Conservation (phyloP, 2,329 filamentous ascomycete species). For the Decorospora gaudefroyi region DNA sequence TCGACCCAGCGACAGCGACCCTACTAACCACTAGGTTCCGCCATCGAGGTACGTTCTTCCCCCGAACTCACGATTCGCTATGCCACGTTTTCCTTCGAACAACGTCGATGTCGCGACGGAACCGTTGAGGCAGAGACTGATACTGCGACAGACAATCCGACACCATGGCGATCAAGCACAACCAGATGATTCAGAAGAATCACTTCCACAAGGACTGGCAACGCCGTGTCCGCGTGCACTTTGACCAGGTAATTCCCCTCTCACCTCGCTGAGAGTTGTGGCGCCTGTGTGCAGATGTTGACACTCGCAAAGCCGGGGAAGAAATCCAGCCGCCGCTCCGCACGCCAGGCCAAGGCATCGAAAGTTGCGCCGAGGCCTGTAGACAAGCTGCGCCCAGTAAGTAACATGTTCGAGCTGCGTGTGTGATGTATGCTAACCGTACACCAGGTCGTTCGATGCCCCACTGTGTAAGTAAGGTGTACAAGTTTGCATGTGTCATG, state of each 20-base stretch:
- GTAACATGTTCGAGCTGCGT: neutral
- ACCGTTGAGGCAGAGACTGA: constrained; percentile 1
- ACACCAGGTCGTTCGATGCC: too few species aligned
- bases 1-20: constrained; percentile 22
- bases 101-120: neutral
- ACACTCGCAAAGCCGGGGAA: constrained; percentile 78
- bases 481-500: too few species aligned
- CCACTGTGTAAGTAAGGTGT: too few species aligned
- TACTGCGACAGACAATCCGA: constrained; percentile 30
- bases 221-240: constrained; percentile 97
- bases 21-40: constrained; percentile 45
- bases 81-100: constrained; percentile 14
- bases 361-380: constrained; percentile 94
- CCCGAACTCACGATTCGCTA: constrained; percentile 5
- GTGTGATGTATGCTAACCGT: neutral
- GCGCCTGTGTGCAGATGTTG: constrained; percentile 53
- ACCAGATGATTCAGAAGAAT: constrained; percentile 97
- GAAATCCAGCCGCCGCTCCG: constrained; percentile 85
- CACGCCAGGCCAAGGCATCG: constrained; percentile 92
- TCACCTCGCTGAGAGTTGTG: constrained; percentile 56
- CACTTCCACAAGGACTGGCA: constrained; percentile 76
- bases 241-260: constrained; percentile 89
- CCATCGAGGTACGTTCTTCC: constrained; percentile 33
- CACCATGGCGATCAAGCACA: constrained; percentile 93
- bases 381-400: constrained; percentile 82